Evolutionary conservation across 208 protist species (phyloP).

Genomic region (Leishmania gerbilli): DNA sequence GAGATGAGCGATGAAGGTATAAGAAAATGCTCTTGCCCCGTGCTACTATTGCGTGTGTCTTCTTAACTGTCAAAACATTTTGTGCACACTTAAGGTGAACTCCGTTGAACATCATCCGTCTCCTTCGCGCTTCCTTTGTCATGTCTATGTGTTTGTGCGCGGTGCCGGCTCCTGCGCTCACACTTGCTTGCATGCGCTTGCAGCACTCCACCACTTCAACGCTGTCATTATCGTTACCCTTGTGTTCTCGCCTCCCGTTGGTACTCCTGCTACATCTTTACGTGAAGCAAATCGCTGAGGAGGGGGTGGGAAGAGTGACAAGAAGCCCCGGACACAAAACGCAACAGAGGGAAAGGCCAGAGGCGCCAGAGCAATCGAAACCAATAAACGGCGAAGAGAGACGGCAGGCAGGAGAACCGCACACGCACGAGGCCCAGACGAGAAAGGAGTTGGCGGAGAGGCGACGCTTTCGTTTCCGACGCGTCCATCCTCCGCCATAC

Average conservation of each 20-base stretch:
- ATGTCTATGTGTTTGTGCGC: not conserved
- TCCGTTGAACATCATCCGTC: not conserved
- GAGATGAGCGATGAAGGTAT: not conserved
- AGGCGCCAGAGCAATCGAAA: not conserved
- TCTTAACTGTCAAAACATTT: not conserved
- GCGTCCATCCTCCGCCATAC: not conserved
- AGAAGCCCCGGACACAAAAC: not conserved
- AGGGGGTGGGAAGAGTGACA: not conserved
- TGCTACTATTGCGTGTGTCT: not conserved
- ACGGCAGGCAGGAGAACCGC: not conserved
- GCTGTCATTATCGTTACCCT: not conserved
- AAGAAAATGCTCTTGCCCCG: not conserved
- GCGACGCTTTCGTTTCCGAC: not conserved
- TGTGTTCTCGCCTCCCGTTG: not conserved
- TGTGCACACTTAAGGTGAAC: not conserved
- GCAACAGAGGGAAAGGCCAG: not conserved
- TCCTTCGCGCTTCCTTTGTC: not conserved
- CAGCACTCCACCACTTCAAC: not conserved
- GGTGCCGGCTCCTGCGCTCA: not conserved
- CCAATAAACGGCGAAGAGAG: not conserved
- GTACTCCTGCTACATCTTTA: not conserved
- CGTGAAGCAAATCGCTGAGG: not conserved
- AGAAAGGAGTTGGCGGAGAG: not conserved
- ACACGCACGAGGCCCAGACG: not conserved
- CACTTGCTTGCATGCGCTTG: not conserved